phyloP scores from a whole-genome alignment of 495 filamentous ascomycete species.

The Trichoderma orchidacearum region DNA sequence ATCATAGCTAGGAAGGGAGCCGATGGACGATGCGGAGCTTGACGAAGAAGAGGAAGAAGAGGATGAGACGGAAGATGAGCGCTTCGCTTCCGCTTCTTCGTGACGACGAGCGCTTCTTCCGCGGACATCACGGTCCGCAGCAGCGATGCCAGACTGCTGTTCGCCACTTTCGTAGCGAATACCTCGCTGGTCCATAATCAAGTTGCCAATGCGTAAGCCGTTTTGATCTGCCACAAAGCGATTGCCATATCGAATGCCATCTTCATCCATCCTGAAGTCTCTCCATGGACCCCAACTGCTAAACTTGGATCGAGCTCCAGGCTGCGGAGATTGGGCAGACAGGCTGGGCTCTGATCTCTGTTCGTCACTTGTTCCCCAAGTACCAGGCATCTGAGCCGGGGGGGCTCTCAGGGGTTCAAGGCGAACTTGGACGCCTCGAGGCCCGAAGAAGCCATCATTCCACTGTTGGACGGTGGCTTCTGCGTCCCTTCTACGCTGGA shows the following conservation, averaged over 20 bases:
- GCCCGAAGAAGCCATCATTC: constrained; percentile 36
- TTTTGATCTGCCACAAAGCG: constrained; percentile 24
- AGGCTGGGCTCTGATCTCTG: neutral
- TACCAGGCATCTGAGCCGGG: neutral
- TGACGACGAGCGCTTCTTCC: neutral
- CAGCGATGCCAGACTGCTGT: neutral
- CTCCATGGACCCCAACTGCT: neutral
- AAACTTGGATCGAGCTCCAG: neutral
- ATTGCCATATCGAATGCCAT: constrained; percentile 23
- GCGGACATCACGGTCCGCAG: neutral
- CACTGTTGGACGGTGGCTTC: constrained; percentile 29
- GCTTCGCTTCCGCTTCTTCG: neutral
- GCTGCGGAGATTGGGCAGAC: neutral
- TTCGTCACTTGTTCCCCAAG: neutral
- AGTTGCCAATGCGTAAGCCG: constrained; percentile 21
- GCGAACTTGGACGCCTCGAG: constrained; percentile 15
- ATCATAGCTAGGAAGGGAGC: constrained; percentile 32
- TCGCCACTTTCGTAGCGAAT: neutral
- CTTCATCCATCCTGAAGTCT: constrained; percentile 20
- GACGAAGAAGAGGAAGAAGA: constrained; percentile 15
- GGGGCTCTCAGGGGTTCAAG: neutral
- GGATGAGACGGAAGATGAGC: constrained; percentile 10
- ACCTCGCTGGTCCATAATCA: constrained; percentile 13
- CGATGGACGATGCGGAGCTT: constrained; percentile 23
- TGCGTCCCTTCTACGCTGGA: constrained; percentile 6